Evolutionary conservation across 345 rosid genomes (phyloP).

Genomic region (Eucalyptus pumila): DNA sequence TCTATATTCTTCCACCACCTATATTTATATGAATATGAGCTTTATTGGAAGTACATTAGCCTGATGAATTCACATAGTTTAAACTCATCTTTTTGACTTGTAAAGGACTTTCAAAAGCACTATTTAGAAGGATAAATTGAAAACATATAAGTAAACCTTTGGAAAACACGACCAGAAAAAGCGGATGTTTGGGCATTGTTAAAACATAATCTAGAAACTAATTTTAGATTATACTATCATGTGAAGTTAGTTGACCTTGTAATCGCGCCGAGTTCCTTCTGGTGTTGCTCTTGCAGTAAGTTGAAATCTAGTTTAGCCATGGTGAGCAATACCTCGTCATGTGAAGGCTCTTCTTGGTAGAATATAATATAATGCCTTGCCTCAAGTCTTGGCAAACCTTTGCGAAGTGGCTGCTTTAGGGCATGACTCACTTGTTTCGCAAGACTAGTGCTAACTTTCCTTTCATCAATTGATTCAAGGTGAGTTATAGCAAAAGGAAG

Average conservation of each 20-base stretch:
- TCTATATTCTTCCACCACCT: conserved; percentile 9
- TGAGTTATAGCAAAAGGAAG: too few species aligned
- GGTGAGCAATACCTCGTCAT: background rate
- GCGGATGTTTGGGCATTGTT: too few species aligned
- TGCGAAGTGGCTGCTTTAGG: too few species aligned
- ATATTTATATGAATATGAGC: background rate
- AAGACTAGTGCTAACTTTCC: too few species aligned
- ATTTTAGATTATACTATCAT: background rate
- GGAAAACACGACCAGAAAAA: too few species aligned
- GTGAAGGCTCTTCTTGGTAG: background rate
- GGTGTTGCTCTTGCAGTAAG: background rate
- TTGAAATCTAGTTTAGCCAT: conserved; percentile 3
- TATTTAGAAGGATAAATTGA: too few species aligned
- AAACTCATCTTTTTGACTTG: too few species aligned
- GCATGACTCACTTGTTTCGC: too few species aligned
- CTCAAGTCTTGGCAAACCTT: background rate
- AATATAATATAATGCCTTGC: background rate
- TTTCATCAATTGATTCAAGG: too few species aligned
- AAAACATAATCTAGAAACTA: background rate
- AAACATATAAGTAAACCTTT: too few species aligned
- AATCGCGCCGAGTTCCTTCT: background rate
- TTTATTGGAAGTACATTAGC: too few species aligned
- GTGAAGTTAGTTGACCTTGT: background rate
- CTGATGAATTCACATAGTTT: too few species aligned
- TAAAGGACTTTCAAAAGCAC: background rate